Evolutionary conservation across 2,329 filamentous ascomycete species (phyloP).

Genomic region (Colletotrichum siamense): DNA sequence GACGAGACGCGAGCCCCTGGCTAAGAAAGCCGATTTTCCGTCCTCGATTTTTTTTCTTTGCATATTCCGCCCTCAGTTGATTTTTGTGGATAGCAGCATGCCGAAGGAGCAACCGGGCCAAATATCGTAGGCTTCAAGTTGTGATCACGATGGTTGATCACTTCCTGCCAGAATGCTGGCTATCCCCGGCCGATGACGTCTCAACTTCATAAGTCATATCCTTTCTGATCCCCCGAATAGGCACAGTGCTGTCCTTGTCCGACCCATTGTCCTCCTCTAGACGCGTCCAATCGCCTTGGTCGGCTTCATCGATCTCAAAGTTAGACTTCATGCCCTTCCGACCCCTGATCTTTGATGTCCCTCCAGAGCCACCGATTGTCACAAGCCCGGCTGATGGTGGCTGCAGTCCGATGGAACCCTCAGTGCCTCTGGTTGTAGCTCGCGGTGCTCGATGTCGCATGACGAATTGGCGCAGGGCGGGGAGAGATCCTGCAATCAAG

Average conservation of each 20-base stretch:
- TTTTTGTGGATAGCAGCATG: not conserved
- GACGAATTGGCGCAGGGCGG: slow-evolving; percentile 18
- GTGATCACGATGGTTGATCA: not conserved
- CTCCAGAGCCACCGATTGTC: slow-evolving; percentile 21
- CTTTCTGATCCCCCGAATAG: slow-evolving; percentile 16
- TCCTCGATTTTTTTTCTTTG: not conserved
- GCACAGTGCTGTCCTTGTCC: slow-evolving; percentile 22
- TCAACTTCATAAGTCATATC: slow-evolving; percentile 13
- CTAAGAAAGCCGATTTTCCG: not conserved
- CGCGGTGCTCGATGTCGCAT: not conserved
- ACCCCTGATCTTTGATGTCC: not conserved
- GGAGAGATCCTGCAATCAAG: slow-evolving; percentile 23
- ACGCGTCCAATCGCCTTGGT: slow-evolving; percentile 20
- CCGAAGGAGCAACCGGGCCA: not conserved
- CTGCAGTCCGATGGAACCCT: not conserved
- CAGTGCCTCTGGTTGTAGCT: not conserved
- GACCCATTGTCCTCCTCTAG: slow-evolving; percentile 19
- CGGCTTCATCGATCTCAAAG: slow-evolving; percentile 7
- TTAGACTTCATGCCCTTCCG: slow-evolving; percentile 14
- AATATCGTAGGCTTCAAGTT: not conserved
- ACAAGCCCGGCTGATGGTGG: slow-evolving; percentile 5
- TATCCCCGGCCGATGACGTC: not conserved
- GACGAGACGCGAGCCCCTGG: not conserved
- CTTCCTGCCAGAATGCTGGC: not conserved
- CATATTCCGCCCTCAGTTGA: rapidly evolving